Base-by-base conservation (phyloP, 257 asterid species). In the Solanum peruvianum region DNA sequence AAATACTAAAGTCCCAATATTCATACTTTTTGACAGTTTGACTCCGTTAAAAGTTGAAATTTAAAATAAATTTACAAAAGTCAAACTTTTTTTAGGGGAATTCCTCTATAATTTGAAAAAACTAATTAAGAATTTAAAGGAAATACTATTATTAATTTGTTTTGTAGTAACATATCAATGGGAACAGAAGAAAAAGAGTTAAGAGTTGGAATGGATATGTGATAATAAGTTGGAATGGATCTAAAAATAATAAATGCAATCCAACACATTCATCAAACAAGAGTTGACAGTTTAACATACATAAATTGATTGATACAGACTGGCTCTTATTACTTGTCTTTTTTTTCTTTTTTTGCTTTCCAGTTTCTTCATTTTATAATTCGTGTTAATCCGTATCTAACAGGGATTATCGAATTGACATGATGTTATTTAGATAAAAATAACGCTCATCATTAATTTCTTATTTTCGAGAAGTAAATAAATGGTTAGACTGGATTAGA, bases 211-310 rank as follows among this genome's bases (percentile, higher is more conserved):
- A 27, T 78, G 39, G 37, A 77, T n/a, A 41, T 14, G 13, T 52
- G 56, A 25, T n/a, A n/a, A 73, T n/a, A n/a, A 20, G 16, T 14
- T 9, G 44, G 67, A 18, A 80, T 49, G 4, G 85, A 47, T 47
- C 69, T 11, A 47, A 47, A 37, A 73, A 1, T 47, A 80, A 80
- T 80, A 80, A 80, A 47, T 80, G 69, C 42, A 18, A 18, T 29
- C 85, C 29, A 80, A 76, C 37, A 15, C 39, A 44, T 45, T 78
- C 41, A 77, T 44, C 62, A 77, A 77, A 44, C 39, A 77, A 78
- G 41, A 78, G 66, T 78, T 78, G 84, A 78, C 84, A 78, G 84
- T 78, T 78, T 78, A 78, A 78, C 84, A 78, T 45, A 78, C 84
- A 44, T 27, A 42, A 76, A 78, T 15, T 78, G 84, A 78, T 78